These are phyloP conservation scores for Coemansia javaensis DNA, from an alignment of 192 early-diverging fungal genomes.

Conservation along the genomic window DNA sequence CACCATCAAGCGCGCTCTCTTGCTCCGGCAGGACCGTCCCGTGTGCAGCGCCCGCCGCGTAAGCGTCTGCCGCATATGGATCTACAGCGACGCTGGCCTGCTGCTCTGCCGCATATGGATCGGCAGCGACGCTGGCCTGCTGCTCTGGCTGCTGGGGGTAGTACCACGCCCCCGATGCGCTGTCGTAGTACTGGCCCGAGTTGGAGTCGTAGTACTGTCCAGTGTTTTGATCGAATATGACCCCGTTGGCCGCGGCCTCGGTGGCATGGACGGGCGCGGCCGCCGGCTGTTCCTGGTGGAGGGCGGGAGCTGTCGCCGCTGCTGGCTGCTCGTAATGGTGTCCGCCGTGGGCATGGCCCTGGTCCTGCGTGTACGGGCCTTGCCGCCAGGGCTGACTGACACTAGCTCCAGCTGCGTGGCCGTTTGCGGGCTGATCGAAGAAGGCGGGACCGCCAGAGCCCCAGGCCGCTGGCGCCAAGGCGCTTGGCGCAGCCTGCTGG, in stretches of 20 bases:
- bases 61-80: not conserved
- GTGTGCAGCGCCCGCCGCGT: not conserved
- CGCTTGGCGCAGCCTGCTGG: not conserved
- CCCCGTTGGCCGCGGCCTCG: conserved; percentile 4
- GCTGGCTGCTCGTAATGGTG: not conserved
- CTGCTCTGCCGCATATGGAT: not conserved
- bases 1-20: conserved; percentile 9
- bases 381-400: not conserved
- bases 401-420: not conserved
- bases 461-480: not conserved
- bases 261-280: not conserved
- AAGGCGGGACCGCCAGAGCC: conserved; percentile 9
- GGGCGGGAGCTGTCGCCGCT: not conserved
- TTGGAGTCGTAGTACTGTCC: conserved; percentile 46
- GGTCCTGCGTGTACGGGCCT: too few species aligned
- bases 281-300: too few species aligned
- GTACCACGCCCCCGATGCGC: conserved; percentile 36
- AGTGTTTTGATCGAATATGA: conserved; percentile 26
- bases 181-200: conserved; percentile 46
- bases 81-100: not conserved
- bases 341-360: not conserved
- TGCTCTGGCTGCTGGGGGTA: conserved; percentile 19
- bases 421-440: conserved; percentile 27
- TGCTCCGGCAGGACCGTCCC: not conserved
- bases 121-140: not conserved